Evolutionary conservation across 192 early-diverging fungal genomes (phyloP).

Genomic region (Haplosporangium gracile): DNA sequence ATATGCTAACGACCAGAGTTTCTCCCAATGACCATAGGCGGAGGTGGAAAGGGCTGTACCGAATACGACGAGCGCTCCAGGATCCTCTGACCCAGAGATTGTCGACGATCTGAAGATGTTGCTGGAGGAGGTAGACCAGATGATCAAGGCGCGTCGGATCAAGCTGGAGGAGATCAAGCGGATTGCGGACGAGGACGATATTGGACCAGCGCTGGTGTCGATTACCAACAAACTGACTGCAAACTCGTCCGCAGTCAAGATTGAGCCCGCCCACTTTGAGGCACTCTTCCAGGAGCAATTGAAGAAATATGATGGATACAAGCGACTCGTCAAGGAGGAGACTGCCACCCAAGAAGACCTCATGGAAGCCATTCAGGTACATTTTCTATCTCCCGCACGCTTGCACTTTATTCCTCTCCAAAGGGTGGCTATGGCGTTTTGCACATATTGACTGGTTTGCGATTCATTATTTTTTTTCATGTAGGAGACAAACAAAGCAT

Average conservation of each 20-base stretch:
- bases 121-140: constrained; percentile 67
- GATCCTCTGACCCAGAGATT: constrained; percentile 72
- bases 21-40: constrained; percentile 55
- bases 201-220: constrained; percentile 75
- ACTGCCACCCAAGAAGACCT: constrained; percentile 73
- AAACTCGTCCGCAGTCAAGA: constrained; percentile 72
- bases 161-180: constrained; percentile 78
- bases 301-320: constrained; percentile 78
- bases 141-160: constrained; percentile 70
- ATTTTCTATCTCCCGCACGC: not conserved
- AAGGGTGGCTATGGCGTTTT: not conserved
- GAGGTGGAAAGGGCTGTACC: constrained; percentile 73
- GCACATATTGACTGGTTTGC: too few species aligned
- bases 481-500: constrained; percentile 75
- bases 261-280: constrained; percentile 83
- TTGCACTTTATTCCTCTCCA: not conserved
- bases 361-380: constrained; percentile 63
- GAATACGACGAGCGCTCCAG: constrained; percentile 65
- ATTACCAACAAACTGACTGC: constrained; percentile 76
- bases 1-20: constrained; percentile 2
- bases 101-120: constrained; percentile 71
- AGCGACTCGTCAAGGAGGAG: constrained; percentile 68
- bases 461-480: not conserved
- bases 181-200: constrained; percentile 80
- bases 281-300: constrained; percentile 79